phyloP scores from a whole-genome alignment of 441 rosid species.

The Pelargonium citronellum region DNA sequence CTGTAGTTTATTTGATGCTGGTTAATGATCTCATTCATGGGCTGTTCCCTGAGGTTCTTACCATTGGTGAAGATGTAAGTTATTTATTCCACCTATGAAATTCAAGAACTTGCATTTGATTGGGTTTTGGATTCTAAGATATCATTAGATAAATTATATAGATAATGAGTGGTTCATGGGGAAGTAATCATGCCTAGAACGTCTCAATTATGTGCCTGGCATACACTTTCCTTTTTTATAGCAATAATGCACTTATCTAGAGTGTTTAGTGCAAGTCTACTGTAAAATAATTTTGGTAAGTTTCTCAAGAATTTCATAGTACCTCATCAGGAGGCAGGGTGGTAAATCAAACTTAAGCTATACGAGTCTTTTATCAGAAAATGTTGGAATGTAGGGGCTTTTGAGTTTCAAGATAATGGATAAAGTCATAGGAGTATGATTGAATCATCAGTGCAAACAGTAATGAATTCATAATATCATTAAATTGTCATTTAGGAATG shows the following conservation, averaged over 20 bases:
- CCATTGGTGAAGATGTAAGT: constrained; percentile 95
- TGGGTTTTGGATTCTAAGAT: background rate
- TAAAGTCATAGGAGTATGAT: background rate
- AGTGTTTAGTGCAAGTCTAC: background rate
- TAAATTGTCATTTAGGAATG: background rate
- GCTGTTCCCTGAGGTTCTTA: constrained; percentile 82
- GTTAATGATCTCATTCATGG: constrained; percentile 93
- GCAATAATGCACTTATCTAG: background rate
- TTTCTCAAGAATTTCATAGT: background rate
- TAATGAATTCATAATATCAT: background rate
- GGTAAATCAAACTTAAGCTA: background rate
- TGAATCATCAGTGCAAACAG: background rate
- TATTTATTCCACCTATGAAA: constrained; percentile 14
- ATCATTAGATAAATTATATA: background rate
- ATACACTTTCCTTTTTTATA: background rate
- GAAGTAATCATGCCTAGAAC: background rate
- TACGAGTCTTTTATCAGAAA: constrained; percentile 1
- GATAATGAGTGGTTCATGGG: background rate
- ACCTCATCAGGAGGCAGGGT: constrained; percentile 2
- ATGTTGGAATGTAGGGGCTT: background rate
- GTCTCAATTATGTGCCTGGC: background rate
- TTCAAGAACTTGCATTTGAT: constrained; percentile 5
- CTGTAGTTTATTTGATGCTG: constrained; percentile 88
- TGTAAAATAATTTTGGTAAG: background rate
- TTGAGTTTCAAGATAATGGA: background rate